Percentiles rank a stretch among this genome's conserved stretches.
These are phyloP conservation scores for Coniochaeta prunicola DNA, from an alignment of 2,329 filamentous ascomycete species.

Conservation along the genomic window DNA sequence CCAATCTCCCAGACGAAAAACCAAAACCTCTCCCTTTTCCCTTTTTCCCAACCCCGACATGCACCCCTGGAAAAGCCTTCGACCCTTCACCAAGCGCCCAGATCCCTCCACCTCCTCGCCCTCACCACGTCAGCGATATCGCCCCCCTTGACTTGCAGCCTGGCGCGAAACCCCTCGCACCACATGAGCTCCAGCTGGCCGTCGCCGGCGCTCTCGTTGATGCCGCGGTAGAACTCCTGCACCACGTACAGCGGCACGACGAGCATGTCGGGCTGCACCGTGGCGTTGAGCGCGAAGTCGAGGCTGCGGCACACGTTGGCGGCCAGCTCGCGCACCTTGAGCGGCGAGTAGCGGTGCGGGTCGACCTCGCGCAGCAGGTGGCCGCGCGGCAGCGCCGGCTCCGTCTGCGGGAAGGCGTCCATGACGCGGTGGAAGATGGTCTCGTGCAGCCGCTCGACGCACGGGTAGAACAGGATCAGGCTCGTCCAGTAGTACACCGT, in stretches of 20 bases:
- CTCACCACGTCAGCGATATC: conserved; percentile 29
- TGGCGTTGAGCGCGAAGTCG: conserved; percentile 36
- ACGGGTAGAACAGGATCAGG: conserved; percentile 40
- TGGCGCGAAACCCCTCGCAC: conserved; percentile 34
- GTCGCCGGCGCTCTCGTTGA: conserved; percentile 29
- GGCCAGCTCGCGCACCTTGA: conserved; percentile 36
- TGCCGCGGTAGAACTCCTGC: conserved; percentile 32
- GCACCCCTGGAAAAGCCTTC: background rate
- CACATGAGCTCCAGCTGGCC: conserved; percentile 37
- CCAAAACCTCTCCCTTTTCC: background rate
- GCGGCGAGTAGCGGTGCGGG: conserved; percentile 28
- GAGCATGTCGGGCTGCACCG: conserved; percentile 39
- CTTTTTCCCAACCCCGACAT: background rate
- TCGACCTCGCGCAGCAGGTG: conserved; percentile 34
- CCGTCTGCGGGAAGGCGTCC: conserved; percentile 30
- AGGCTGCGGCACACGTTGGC: conserved; percentile 43
- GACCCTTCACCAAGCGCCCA: conserved; percentile 7
- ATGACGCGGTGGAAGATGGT: conserved; percentile 35
- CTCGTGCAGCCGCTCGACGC: conserved; percentile 36
- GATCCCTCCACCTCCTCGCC: conserved; percentile 26
- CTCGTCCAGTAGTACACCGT: conserved; percentile 49
- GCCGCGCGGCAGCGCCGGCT: conserved; percentile 28
- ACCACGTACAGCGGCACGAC: conserved; percentile 34
- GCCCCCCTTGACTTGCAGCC: conserved; percentile 31
- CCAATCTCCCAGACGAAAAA: background rate